Conservation (phyloP, 2,329 filamentous ascomycete species). For the Penicillium sclerotiorum region DNA sequence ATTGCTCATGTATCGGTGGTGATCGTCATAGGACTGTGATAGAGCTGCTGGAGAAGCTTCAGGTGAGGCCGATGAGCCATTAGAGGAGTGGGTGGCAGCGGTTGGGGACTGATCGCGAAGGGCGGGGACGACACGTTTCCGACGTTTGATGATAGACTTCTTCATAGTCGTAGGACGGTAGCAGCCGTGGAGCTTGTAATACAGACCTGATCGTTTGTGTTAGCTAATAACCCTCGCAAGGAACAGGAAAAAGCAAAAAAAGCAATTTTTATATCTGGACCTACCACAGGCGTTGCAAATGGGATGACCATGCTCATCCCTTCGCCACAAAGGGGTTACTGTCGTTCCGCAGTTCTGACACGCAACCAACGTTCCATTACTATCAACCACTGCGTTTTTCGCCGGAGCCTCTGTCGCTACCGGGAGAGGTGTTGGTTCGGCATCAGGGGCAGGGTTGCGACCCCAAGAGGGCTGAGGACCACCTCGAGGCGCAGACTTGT, state of each 20-base stretch:
- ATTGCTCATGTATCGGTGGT: slow-evolving; percentile 37
- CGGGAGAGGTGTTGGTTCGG: slow-evolving; percentile 17
- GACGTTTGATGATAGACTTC: slow-evolving; percentile 92
- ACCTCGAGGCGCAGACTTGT: slow-evolving; percentile 71
- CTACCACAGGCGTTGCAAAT: slow-evolving; percentile 98
- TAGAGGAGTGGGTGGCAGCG: slow-evolving; percentile 43
- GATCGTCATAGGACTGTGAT: slow-evolving; percentile 33
- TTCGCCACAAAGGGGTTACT: slow-evolving; percentile 91
- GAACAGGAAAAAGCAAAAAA: neutral
- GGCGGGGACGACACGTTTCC: slow-evolving; percentile 91
- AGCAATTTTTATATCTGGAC: slow-evolving; percentile 43
- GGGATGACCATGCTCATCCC: slow-evolving; percentile 91
- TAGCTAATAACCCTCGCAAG: too few species aligned
- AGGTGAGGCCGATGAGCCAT: slow-evolving; percentile 47
- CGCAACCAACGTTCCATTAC: slow-evolving; percentile 69
- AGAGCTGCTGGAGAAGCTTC: slow-evolving; percentile 41
- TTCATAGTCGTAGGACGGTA: slow-evolving; percentile 98
- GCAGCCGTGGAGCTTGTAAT: slow-evolving; percentile 92
- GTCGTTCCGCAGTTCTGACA: slow-evolving; percentile 98
- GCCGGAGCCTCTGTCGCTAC: slow-evolving; percentile 28
- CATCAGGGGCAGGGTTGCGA: slow-evolving; percentile 34
- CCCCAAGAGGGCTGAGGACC: slow-evolving; percentile 35
- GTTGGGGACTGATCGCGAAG: slow-evolving; percentile 53
- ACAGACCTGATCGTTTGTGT: slow-evolving; percentile 65
- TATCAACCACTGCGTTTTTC: slow-evolving; percentile 28